Base-by-base conservation (phyloP, 2,329 filamentous ascomycete species). In the Cladophialophora exuberans region DNA sequence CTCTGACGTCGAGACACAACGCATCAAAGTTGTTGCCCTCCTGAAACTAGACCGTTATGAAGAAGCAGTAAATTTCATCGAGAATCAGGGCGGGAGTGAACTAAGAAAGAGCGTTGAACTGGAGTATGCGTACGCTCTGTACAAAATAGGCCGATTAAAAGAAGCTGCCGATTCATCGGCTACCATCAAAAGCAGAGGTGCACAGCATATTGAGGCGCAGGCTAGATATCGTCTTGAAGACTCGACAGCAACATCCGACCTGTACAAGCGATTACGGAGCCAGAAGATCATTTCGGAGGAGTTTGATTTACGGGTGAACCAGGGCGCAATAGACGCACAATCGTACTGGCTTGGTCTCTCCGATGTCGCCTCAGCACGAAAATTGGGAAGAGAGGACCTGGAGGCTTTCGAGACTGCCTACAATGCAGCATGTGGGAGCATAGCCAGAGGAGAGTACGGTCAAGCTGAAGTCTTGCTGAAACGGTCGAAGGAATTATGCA, bases 351-450 rank as follows among this genome's bases (percentile, higher is more conserved):
- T 76, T 36, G 79, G 79, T 36, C 72, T 77, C 52, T 73, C 78
- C 22, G 72, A 80, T 54, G 67, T 77, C 30, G 77, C 77, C 31
- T 72, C 75, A 55, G 79, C 78, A 67, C 79, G 78, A 66, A 79
- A 79, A 65, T 76, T 80, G 4, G 76, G 72, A 17, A 73, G 81
- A 62, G 82, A 84, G 63, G 83, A 85, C 64, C 66, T 86, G 50
- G 82, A 86, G 56, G 77, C 80, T 0, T 86, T 86, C 57, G 84
- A 87, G 67, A 86, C 81, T 3, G 79, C 82, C 2, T 87, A 83
- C 69, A 86, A 87, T 68, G 80, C 82, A 6, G 84, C 83, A 30
- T 86, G 84, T 67, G 76, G 79, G 53, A 82, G 81, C 64, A 83
- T 87, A 65, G 83, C 82, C 33, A 77, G 81, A 62, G 83, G 82